phyloP scores from a whole-genome alignment of 179 eudicot genomes.

The Silene coronaria region DNA sequence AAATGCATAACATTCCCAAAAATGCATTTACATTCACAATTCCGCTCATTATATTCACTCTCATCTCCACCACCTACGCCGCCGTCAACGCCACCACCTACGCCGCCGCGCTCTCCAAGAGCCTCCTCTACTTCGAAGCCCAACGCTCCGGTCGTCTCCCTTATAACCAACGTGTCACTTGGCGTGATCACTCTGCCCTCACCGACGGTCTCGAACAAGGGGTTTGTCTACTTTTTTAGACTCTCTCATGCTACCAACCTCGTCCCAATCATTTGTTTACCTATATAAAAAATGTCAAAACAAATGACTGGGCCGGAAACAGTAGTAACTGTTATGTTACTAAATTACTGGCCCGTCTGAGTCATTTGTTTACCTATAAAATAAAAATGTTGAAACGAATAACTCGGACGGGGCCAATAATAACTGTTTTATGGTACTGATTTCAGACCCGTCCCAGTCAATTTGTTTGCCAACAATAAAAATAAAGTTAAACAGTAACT shows the following conservation, averaged over 20 bases:
- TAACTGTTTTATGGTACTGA: no score
- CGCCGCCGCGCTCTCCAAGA: slow-evolving; percentile 55
- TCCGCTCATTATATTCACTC: slow-evolving; percentile 9
- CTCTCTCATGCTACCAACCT: not conserved
- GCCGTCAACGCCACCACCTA: slow-evolving; percentile 28
- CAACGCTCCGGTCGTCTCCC: slow-evolving; percentile 84
- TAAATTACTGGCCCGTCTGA: no score
- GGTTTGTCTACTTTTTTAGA: slow-evolving; percentile 22
- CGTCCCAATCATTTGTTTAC: no score
- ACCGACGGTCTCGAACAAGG: slow-evolving; percentile 75
- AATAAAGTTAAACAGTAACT: no score
- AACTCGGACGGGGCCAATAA: no score
- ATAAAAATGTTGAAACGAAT: no score
- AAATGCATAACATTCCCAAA: not conserved
- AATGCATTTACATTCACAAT: not conserved
- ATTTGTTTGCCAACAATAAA: no score
- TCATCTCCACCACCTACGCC: not conserved
- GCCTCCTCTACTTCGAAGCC: slow-evolving; percentile 68
- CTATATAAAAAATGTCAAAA: no score
- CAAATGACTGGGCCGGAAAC: no score
- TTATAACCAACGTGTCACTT: slow-evolving; percentile 55
- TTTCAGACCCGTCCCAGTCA: no score
- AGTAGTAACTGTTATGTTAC: no score
- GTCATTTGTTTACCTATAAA: no score
- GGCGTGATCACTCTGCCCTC: slow-evolving; percentile 81